Base-by-base conservation (phyloP, 202 grass and related monocot genomes). In the Setaria viridis region DNA sequence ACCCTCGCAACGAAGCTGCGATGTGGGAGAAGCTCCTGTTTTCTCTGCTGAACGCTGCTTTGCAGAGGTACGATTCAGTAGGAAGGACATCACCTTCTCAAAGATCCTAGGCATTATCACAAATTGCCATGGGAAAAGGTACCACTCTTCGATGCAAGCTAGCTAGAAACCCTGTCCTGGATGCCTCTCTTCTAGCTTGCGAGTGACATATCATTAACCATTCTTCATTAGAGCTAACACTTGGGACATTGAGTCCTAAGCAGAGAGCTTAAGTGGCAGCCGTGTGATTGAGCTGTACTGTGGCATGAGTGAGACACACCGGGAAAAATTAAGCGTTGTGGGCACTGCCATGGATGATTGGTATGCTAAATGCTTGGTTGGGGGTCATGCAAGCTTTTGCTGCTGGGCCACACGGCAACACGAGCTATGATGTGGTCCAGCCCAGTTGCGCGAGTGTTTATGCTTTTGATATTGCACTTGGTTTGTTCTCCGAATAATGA, bases 381-480 rank as follows among this genome's bases (percentile, higher is more conserved):
- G 21, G 21, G 25, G 9, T 60, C 51, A 60, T 77, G 63, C 11
- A 9, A 70, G 33, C 10, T 21, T 50, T 50, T 50, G 11, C 19
- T 53, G 20, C 54, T 83, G 80, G 86, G 33, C 55, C 86, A 78
- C 39, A 53, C 11, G 49, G 42, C 63, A 82, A 53, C 54, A 70
- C 49, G 33, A 6, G 12, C 49, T 63, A 83, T 78, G 68, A 54
- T 13, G 54, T 83, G 86, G 80, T 82, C 64, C 64, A 77, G 80
- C 80, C 86, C 72, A 88, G 62, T 53, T 66, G 21, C 43, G 53
- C 53, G 70, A 25, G 64, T 29, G 7, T 68, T 75, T 30, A 3
- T 11, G 16, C 15, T 13, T 77, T 25, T 34, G 4, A 19, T 53
- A 76, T 56, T 4, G 9, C 10, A 34, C 73, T 70, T 25, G 7